Evolutionary conservation across 2,329 filamentous ascomycete species (phyloP), one percentile per base, ranked within the genome.

Genomic region (Fusarium sp.): DNA sequence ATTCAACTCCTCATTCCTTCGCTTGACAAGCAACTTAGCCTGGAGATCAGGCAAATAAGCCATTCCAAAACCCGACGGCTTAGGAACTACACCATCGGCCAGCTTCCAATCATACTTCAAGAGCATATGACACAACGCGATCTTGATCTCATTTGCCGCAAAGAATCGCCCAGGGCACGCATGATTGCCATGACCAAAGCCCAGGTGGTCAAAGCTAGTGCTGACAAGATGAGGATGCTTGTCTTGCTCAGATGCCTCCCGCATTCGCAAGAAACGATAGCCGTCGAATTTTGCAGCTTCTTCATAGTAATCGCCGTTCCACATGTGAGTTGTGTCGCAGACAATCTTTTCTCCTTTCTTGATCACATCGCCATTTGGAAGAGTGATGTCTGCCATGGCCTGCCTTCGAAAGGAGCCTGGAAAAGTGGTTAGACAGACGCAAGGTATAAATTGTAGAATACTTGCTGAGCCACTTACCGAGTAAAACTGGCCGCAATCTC

Each of bases 181-280:
- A 77, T 90, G 87, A 47, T 85, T 80, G 0, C 89, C 89, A 66
- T 89, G 86, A 0, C 89, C 88, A 74, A 90, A 90, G 0, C 84
- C 81, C 24, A 89, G 72, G 18, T 87, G 85, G 12, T 82, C 78
- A 15, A 84, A 79, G 24, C 83, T 84, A 2, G 88, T 89, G 17
- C 85, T 86, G 8, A 88, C 85, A 77, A 90, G 82, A 70, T 84
- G 85, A 6, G 66, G 59, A 2, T 56, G 39, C n/a, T 73, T 72
- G 6, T 75, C 74, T 1, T 77, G 74, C 32, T 81, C 80, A 9
- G 78, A 80, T 34, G 78, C 80, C 38, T 86, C 80, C n/a, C 84
- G 79, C 56, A 79, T 76, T 4, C 82, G 77, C 6, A 82, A 82
- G 51, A 85, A 89, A 2, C 87, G 83, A 67, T 86, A 85, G 0